Evolutionary conservation across 2,329 filamentous ascomycete genomes (phyloP).

Genomic region (Claviceps lovelessii): DNA sequence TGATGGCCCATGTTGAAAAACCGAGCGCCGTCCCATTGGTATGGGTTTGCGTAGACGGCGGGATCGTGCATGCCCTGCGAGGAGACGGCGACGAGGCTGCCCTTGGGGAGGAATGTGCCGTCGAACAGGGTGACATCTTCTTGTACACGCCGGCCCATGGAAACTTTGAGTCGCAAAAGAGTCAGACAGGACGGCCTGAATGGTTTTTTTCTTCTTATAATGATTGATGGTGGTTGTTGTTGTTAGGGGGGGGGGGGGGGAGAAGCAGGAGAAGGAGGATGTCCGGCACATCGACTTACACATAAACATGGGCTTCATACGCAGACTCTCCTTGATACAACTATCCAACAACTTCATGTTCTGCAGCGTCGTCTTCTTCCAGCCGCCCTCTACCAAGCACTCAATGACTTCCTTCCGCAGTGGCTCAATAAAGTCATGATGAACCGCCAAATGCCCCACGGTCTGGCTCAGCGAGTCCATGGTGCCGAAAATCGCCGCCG

Average conservation of each 20-base stretch:
- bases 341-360: conserved; percentile 30
- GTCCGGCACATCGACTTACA: background rate
- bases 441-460: conserved; percentile 22
- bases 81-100: background rate
- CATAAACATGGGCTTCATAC: conserved; percentile 26
- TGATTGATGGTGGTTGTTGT: too few species aligned
- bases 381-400: background rate
- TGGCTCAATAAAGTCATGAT: conserved; percentile 20
- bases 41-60: background rate
- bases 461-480: conserved; percentile 13
- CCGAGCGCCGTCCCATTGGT: conserved; percentile 30
- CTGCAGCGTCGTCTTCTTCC: conserved; percentile 7
- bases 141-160: conserved; percentile 1
- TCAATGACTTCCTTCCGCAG: conserved; percentile 27
- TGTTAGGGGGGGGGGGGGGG: too few species aligned
- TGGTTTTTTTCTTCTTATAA: background rate
- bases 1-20: conserved; percentile 27
- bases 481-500: conserved; percentile 41
- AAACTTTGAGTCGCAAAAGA: background rate
- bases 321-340: conserved; percentile 33
- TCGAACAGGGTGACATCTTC: conserved; percentile 5
- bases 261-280: too few species aligned
- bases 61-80: conserved; percentile 1
- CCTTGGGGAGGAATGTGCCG: conserved; percentile 5
- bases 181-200: background rate